These are phyloP conservation scores for Leishmania aethiopica DNA, from an alignment of 208 protist species.

Conservation along the genomic window DNA sequence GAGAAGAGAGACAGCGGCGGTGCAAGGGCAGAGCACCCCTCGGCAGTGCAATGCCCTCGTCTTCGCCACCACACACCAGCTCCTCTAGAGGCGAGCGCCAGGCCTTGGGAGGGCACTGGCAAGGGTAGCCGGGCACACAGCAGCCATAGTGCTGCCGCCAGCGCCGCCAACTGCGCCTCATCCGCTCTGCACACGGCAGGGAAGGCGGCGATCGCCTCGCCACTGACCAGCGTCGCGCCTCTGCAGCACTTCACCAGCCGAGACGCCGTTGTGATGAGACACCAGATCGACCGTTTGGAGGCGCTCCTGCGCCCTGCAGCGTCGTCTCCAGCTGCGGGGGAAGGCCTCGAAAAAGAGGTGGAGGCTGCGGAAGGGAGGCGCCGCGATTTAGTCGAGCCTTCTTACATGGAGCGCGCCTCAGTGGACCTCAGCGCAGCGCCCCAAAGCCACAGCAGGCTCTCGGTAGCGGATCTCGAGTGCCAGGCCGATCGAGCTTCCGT, in stretches of 20 bases:
- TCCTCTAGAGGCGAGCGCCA: background rate
- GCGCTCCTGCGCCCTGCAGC: background rate
- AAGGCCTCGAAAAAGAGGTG: background rate
- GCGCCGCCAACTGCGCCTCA: background rate
- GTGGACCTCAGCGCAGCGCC: background rate
- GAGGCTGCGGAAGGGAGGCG: background rate
- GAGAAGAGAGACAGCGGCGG: background rate
- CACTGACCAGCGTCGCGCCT: background rate
- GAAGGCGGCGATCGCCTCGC: background rate
- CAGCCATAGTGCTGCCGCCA: background rate
- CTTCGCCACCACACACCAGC: background rate
- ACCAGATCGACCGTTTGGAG: conserved; percentile 27
- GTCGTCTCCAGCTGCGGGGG: background rate
- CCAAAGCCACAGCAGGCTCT: background rate
- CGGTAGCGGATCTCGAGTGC: background rate
- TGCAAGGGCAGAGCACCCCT: background rate
- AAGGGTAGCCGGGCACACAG: background rate
- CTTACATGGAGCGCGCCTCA: background rate
- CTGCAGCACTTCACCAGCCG: conserved; percentile 50
- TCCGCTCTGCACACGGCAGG: background rate
- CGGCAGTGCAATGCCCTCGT: background rate
- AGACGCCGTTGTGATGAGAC: conserved; percentile 52
- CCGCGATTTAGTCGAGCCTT: background rate
- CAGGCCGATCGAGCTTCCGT: conserved; percentile 1
- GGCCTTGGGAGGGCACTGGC: background rate